Evolutionary conservation across 805 yeast species (phyloP).

Genomic region (Dipodascus albidus): DNA sequence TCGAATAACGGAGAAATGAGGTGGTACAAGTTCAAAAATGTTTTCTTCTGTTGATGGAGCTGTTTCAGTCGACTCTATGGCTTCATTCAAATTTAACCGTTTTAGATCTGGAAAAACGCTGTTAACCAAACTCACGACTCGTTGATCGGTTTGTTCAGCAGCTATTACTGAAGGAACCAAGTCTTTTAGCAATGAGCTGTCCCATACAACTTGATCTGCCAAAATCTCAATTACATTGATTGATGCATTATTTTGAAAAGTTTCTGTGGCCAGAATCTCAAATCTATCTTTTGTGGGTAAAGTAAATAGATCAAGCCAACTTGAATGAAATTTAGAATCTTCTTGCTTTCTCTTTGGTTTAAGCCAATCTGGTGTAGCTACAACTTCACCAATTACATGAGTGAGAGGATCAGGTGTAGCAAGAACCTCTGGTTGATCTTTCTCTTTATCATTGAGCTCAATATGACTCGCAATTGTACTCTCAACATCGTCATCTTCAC

Average conservation of each 20-base stretch:
- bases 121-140: slow-evolving; percentile 6
- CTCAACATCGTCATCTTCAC: slow-evolving; percentile 11
- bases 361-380: neutral
- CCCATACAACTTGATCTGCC: slow-evolving; percentile 28
- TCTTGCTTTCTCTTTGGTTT: neutral
- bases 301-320: neutral
- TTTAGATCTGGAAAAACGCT: slow-evolving; percentile 7
- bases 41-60: neutral
- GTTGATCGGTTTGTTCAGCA: slow-evolving; percentile 8
- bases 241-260: slow-evolving; percentile 2
- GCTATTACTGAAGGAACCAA: slow-evolving; percentile 9
- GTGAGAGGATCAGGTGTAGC: neutral
- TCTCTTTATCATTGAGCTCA: neutral
- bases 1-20: slow-evolving; percentile 20
- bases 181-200: slow-evolving; percentile 18
- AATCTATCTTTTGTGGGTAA: neutral
- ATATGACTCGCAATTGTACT: neutral
- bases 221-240: slow-evolving; percentile 17
- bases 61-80: slow-evolving; percentile 1
- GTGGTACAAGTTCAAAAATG: slow-evolving; percentile 14
- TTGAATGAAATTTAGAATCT: neutral
- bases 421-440: neutral
- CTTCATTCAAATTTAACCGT: neutral
- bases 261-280: neutral
- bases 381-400: neutral